A percentile compares a stretch with the other conserved stretches of the same genome.
Evolutionary conservation across 495 filamentous ascomycete genomes (phyloP).

Genomic region (Lophium mytilinum): DNA sequence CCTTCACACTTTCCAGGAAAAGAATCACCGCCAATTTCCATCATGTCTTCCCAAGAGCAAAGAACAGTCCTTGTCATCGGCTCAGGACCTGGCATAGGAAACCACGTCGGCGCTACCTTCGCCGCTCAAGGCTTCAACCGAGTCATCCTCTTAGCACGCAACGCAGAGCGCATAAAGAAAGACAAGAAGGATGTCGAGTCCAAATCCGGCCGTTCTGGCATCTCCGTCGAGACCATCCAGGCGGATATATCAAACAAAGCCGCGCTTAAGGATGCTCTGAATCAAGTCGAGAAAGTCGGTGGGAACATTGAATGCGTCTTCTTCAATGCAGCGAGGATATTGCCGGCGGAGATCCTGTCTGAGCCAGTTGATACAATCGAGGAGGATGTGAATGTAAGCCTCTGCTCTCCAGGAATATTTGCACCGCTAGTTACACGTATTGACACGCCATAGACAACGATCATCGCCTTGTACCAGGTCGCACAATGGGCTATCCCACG

Average conservation of each 20-base stretch:
- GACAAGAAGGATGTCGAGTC: conserved; percentile 28
- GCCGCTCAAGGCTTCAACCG: conserved; percentile 33
- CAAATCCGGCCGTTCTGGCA: conserved; percentile 6
- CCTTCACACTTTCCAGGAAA: too few relatives aligned
- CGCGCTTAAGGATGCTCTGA: conserved; percentile 24
- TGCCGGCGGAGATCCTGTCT: conserved; percentile 24
- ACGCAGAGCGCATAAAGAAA: conserved; percentile 26
- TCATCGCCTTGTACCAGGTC: conserved; percentile 33
- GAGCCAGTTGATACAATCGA: conserved; percentile 32
- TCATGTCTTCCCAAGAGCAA: background rate
- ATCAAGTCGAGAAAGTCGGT: conserved; percentile 29
- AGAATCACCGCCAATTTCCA: too few relatives aligned
- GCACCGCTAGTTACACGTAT: background rate
- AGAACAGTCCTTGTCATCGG: conserved; percentile 31
- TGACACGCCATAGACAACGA: conserved; percentile 28
- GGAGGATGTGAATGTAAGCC: conserved; percentile 35
- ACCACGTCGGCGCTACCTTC: conserved; percentile 32
- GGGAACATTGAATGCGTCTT: conserved; percentile 32
- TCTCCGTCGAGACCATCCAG: conserved; percentile 28
- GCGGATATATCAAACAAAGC: conserved; percentile 33
- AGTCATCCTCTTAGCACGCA: conserved; percentile 35
- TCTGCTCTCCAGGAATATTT: too few relatives aligned
- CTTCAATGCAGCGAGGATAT: conserved; percentile 38
- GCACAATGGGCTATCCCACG: conserved; percentile 32
- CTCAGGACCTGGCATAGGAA: conserved; percentile 38